Evolutionary conservation across 495 filamentous ascomycete genomes (phyloP).

Genomic region (Lasiosphaeriaceae sp.): DNA sequence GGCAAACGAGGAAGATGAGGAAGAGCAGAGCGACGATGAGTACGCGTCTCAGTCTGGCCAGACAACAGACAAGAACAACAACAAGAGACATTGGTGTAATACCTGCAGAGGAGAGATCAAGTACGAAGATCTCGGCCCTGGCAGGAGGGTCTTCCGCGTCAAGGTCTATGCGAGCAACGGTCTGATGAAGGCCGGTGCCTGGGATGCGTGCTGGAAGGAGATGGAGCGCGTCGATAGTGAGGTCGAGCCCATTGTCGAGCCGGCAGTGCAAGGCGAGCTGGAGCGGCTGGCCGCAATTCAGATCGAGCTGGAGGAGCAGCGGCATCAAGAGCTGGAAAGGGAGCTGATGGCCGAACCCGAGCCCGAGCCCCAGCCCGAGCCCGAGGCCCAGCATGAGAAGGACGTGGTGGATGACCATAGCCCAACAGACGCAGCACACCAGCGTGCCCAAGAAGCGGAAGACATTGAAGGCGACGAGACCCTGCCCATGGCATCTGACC

Average conservation of each 20-base stretch:
- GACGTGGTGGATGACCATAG: neutral
- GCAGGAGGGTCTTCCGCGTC: constrained; percentile 67
- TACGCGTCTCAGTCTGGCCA: constrained; percentile 26
- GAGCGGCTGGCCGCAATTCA: constrained; percentile 37
- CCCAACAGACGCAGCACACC: too few species aligned
- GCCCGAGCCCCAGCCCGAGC: neutral
- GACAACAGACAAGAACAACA: too few species aligned
- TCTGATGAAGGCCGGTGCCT: constrained; percentile 84
- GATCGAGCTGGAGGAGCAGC: constrained; percentile 26
- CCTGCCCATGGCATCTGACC: constrained; percentile 2
- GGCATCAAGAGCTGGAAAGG: constrained; percentile 29
- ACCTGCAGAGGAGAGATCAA: constrained; percentile 54
- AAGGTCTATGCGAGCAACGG: constrained; percentile 92
- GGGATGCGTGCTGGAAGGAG: constrained; percentile 90
- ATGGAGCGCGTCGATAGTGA: constrained; percentile 98
- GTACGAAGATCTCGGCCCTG: constrained; percentile 38
- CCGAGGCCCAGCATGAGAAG: neutral
- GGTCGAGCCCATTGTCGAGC: constrained; percentile 60
- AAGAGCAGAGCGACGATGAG: constrained; percentile 46
- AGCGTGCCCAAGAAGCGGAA: too few species aligned
- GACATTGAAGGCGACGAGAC: neutral
- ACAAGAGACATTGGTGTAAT: constrained; percentile 56
- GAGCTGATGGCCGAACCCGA: neutral
- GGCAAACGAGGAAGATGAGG: constrained; percentile 36
- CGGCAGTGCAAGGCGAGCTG: constrained; percentile 38